Evolutionary conservation across 148 eudicot genomes (phyloP).

Genomic region (Beta vulgaris): DNA sequence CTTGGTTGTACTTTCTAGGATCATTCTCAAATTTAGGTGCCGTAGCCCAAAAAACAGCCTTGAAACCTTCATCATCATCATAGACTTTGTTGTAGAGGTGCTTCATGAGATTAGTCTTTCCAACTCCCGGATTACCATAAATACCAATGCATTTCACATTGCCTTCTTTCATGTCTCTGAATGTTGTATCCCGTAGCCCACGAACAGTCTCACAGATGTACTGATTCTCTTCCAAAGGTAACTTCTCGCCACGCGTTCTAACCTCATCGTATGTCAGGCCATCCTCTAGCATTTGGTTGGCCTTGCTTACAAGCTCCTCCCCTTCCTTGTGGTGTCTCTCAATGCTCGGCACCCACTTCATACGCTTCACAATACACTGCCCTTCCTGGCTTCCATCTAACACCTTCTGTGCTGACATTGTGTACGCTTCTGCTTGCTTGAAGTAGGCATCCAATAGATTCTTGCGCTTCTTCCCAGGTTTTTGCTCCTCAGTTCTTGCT

Average conservation of each 20-base stretch:
- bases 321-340: conserved; percentile 10
- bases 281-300: background rate
- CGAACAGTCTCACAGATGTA: background rate
- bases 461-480: background rate
- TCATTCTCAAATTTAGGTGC: background rate
- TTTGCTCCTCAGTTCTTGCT: background rate
- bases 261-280: background rate
- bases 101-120: conserved; percentile 20
- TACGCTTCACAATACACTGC: background rate
- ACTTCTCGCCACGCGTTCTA: conserved; percentile 7
- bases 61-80: background rate
- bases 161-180: background rate
- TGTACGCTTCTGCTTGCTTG: background rate
- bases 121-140: background rate
- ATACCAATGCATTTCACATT: background rate
- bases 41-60: conserved; percentile 17
- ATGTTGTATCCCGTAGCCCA: background rate
- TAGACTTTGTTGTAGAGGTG: conserved; percentile 7
- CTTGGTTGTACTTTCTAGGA: background rate
- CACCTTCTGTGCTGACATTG: background rate
- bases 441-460: background rate
- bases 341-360: background rate
- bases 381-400: background rate
- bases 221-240: background rate
- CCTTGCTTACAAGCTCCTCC: background rate